Base-by-base conservation (phyloP, 768 basidiomycete genomes). In the Phanerochaete carnosa region DNA sequence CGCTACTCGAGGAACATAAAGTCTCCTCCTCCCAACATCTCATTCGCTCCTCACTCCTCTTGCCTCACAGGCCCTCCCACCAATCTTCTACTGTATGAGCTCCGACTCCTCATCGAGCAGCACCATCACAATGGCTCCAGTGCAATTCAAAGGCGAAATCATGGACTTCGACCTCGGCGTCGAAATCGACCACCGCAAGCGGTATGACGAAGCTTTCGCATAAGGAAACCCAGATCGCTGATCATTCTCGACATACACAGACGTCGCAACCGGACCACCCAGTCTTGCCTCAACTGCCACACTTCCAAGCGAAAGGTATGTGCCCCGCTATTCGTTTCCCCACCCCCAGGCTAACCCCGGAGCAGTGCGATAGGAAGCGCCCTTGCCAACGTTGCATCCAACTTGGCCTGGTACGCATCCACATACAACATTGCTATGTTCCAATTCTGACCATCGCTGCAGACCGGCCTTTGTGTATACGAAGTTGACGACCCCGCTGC, bases 391-490 rank as follows among this genome's bases (percentile, higher is more conserved):
- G 93, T 53, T 95, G 93, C 74, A 95, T 94, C 59, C 90, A 94
- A 64, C 83, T 95, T 23, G 92, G 93, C 58, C 75, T 95, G 73
- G 93, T 93, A 76, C 62, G 69, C 63, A 22, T 46, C 26, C 25
- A 35, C 46, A 45, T 52, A 22, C n/a, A 15, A 8, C 32, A 2
- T 52, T 19, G 4, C 39, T 8, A 2, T 23, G 30, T 16, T 62
- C 73, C 68, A 64, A 35, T 22, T n/a, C 57, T 62, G 26, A 22
- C 19, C 46, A 39, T 58, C 30, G 29, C 52, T 46, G 3, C 46
- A 94, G 91, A 95, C 94, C 23, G 94, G 94, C 54, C 88, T 95
- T 19, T 96, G 94, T 72, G 93, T 96, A 0, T 96, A 96, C 66
- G 94, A 96, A 70, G 90, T 95, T 64, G 94, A 95, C 71, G 94